Percentiles rank a stretch among this genome's conserved stretches.
Conservation (phyloP, 2,329 filamentous ascomycete genomes). For the Metarhizium robertsii region DNA sequence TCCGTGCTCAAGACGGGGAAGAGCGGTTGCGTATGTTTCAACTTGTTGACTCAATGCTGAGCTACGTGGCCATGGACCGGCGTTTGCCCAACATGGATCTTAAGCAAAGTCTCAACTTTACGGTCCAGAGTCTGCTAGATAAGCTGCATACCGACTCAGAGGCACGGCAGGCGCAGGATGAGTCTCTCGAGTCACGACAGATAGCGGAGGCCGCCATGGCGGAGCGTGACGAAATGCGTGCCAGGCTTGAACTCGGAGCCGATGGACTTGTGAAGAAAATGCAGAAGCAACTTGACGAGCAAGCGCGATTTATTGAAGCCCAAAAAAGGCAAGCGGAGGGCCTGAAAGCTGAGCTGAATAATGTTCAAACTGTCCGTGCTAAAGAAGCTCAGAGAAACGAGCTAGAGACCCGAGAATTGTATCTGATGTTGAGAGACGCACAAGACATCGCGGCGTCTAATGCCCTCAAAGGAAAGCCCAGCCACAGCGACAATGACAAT, state of each 20-base stretch:
- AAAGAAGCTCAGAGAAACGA: constrained; percentile 93
- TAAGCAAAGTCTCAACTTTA: constrained; percentile 95
- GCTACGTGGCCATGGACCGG: constrained; percentile 97
- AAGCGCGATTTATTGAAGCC: constrained; percentile 80
- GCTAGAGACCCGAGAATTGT: constrained; percentile 89
- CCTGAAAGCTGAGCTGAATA: constrained; percentile 81
- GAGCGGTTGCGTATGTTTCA: constrained; percentile 94
- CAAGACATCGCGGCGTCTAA: constrained; percentile 91
- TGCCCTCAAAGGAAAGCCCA: constrained; percentile 44
- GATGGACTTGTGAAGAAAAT: constrained; percentile 89
- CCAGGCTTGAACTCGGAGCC: constrained; percentile 80
- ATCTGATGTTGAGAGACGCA: constrained; percentile 95
- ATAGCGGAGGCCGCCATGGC: constrained; percentile 94
- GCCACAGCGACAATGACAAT: background rate
- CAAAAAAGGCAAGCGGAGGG: constrained; percentile 78
- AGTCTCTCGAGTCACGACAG: constrained; percentile 80
- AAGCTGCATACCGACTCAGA: constrained; percentile 96
- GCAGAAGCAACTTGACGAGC: constrained; percentile 90
- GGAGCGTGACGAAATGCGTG: constrained; percentile 89
- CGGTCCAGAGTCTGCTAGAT: constrained; percentile 88
- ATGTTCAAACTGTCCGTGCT: constrained; percentile 73
- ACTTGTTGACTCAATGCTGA: constrained; percentile 96
- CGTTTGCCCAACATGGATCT: constrained; percentile 93
- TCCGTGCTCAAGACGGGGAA: constrained; percentile 83
- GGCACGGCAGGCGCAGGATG: constrained; percentile 83